Conservation (phyloP, 495 filamentous ascomycete genomes). For the Glonium stellatum region DNA sequence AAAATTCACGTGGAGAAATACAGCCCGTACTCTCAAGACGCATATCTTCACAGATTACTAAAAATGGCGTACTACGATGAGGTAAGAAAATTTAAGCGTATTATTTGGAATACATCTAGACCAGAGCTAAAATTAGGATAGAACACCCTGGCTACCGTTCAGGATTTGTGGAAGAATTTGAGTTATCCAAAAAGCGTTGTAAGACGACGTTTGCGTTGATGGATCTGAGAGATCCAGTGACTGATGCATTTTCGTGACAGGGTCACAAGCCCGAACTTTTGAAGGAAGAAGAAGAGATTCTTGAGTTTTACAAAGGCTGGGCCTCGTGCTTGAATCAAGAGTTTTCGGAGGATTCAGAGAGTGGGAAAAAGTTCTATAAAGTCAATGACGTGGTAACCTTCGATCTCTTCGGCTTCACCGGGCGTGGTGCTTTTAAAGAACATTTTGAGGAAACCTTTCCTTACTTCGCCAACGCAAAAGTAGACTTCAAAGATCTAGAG, state of each 20-base stretch:
- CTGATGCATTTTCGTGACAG: not conserved
- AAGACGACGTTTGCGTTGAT: not conserved
- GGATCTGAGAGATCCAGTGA: not conserved
- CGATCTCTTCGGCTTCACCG: slow-evolving; percentile 4
- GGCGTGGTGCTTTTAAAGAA: slow-evolving; percentile 2
- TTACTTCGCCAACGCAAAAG: slow-evolving; percentile 1
- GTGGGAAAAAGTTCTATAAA: slow-evolving; percentile 4
- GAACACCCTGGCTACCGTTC: not conserved
- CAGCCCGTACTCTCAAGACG: not conserved
- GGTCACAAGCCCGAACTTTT: not conserved
- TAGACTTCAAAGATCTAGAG: slow-evolving; percentile 1
- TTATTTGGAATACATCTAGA: not conserved
- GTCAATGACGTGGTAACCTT: slow-evolving; percentile 4
- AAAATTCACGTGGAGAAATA: not conserved
- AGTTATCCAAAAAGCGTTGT: not conserved
- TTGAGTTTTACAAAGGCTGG: slow-evolving; percentile 3
- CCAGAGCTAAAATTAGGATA: not conserved
- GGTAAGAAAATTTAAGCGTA: not conserved
- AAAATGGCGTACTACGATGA: slow-evolving; percentile 1
- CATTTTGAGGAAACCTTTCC: slow-evolving; percentile 3
- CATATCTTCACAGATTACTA: not conserved
- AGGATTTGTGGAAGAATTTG: not conserved
- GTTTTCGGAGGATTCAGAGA: slow-evolving; percentile 1
- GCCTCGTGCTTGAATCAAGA: not conserved
- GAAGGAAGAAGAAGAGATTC: slow-evolving; percentile 5